A percentile compares a stretch with the other conserved stretches of the same genome.
Conservation (phyloP, 2,329 filamentous ascomycete species). For the Penicillium polonicum region DNA sequence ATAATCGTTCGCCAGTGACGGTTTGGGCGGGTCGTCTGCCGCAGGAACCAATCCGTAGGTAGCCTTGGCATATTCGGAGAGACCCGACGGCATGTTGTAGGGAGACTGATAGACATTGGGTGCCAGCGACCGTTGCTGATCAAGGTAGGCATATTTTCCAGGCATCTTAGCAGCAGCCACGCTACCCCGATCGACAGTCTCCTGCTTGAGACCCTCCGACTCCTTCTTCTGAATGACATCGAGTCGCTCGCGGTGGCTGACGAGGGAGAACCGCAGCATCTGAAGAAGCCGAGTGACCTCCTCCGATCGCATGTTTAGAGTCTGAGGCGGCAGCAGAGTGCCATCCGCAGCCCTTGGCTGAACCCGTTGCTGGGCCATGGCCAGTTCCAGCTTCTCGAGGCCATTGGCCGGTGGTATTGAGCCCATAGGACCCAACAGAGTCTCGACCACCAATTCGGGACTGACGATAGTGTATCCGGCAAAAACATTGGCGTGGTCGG, state of each 20-base stretch:
- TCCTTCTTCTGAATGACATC: slow-evolving; percentile 42
- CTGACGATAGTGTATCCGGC: slow-evolving; percentile 46
- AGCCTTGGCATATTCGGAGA: slow-evolving; percentile 43
- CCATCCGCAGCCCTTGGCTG: slow-evolving; percentile 41
- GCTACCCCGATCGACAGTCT: slow-evolving; percentile 33
- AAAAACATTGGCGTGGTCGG: slow-evolving; percentile 47
- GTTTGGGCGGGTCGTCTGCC: slow-evolving; percentile 36
- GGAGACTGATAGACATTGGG: slow-evolving; percentile 45
- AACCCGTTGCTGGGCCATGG: slow-evolving; percentile 46
- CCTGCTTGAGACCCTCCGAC: slow-evolving; percentile 34
- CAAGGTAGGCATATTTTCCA: slow-evolving; percentile 42
- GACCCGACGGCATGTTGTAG: slow-evolving; percentile 45
- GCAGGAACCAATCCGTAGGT: slow-evolving; percentile 39
- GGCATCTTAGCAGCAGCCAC: slow-evolving; percentile 34
- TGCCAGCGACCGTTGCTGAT: slow-evolving; percentile 39
- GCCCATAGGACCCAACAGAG: slow-evolving; percentile 43
- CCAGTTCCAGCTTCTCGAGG: slow-evolving; percentile 45
- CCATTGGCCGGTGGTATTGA: slow-evolving; percentile 42
- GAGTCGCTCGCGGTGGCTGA: slow-evolving; percentile 41
- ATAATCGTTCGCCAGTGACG: slow-evolving; percentile 44
- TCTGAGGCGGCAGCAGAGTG: slow-evolving; percentile 39
- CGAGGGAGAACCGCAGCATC: slow-evolving; percentile 46
- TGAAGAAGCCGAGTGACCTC: slow-evolving; percentile 44
- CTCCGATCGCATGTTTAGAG: slow-evolving; percentile 45
- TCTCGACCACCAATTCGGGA: slow-evolving; percentile 45